Conservation (phyloP, 2,329 filamentous ascomycete species). For the Phyllosticta citribraziliensis region DNA sequence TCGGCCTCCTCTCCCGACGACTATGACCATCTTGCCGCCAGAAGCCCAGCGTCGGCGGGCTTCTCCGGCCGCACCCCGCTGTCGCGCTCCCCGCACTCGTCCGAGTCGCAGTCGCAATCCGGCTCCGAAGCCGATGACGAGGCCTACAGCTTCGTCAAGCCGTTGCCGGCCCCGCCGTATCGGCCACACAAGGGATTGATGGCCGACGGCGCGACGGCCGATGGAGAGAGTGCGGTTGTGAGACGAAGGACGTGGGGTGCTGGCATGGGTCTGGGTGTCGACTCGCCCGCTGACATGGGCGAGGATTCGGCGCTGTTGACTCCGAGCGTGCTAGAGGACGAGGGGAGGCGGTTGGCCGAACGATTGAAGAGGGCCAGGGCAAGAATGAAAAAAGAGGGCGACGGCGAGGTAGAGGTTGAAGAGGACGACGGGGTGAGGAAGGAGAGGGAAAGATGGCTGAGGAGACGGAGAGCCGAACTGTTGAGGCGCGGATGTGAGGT, state of each 20-base stretch:
- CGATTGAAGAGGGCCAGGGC: conserved; percentile 18
- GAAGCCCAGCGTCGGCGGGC: neutral
- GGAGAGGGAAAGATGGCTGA: conserved; percentile 60
- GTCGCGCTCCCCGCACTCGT: neutral
- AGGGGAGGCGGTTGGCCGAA: conserved; percentile 27
- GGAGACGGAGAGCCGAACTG: conserved; percentile 81
- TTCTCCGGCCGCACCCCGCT: neutral
- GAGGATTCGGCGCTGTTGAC: conserved; percentile 30
- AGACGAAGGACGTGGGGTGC: neutral
- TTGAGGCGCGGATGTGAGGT: conserved; percentile 54
- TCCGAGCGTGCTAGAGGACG: conserved; percentile 38
- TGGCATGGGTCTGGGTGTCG: neutral
- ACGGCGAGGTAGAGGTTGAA: conserved; percentile 7
- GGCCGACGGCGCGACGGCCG: conserved; percentile 12
- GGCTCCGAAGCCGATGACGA: conserved; percentile 95
- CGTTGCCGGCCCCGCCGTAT: conserved; percentile 68
- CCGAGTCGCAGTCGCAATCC: conserved; percentile 56
- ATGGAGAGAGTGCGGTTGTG: neutral
- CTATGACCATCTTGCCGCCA: neutral
- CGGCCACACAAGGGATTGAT: conserved; percentile 65
- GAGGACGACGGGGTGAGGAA: conserved; percentile 27
- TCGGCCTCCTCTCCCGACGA: neutral
- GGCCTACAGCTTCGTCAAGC: conserved; percentile 63
- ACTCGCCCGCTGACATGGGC: neutral
- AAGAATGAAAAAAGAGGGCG: conserved; percentile 12